Percentiles rank a stretch among this genome's conserved stretches.
Conservation (phyloP, 2,329 filamentous ascomycete species). For the Colletotrichum liriopes region DNA sequence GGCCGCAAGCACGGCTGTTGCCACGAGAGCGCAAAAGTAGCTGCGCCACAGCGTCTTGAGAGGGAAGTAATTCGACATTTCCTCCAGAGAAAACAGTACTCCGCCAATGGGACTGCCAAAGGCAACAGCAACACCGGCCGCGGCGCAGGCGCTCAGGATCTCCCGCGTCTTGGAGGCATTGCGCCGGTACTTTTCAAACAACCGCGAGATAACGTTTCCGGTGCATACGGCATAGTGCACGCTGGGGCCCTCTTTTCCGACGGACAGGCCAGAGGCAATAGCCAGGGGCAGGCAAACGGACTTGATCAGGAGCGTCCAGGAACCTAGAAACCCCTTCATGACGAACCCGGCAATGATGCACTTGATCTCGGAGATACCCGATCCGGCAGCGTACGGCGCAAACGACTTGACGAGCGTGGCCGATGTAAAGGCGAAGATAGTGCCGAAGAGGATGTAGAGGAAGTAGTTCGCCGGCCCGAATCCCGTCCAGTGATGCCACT, state of each 20-base stretch:
- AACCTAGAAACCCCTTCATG: slow-evolving; percentile 97
- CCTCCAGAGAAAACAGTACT: slow-evolving; percentile 95
- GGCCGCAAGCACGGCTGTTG: slow-evolving; percentile 90
- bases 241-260: slow-evolving; percentile 97
- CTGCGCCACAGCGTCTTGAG: slow-evolving; percentile 98
- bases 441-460: slow-evolving; percentile 89
- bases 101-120: slow-evolving; percentile 98
- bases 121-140: slow-evolving; percentile 94
- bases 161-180: slow-evolving; percentile 96
- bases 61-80: slow-evolving; percentile 97
- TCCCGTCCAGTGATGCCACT: slow-evolving; percentile 92
- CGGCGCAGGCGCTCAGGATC: slow-evolving; percentile 94
- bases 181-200: slow-evolving; percentile 92
- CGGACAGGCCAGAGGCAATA: slow-evolving; percentile 93
- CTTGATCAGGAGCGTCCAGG: slow-evolving; percentile 94
- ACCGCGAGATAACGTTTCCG: slow-evolving; percentile 93
- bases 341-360: slow-evolving; percentile 99
- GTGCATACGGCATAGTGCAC: slow-evolving; percentile 99
- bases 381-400: slow-evolving; percentile 95
- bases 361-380: slow-evolving; percentile 98
- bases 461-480: slow-evolving; percentile 87
- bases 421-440: slow-evolving; percentile 84
- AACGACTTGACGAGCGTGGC: slow-evolving; percentile 91
- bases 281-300: slow-evolving; percentile 91
- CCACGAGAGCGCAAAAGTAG: slow-evolving; percentile 97